Conservation (phyloP, 1,284 basidiomycete species). For the Fomitiporia mediterranea region DNA sequence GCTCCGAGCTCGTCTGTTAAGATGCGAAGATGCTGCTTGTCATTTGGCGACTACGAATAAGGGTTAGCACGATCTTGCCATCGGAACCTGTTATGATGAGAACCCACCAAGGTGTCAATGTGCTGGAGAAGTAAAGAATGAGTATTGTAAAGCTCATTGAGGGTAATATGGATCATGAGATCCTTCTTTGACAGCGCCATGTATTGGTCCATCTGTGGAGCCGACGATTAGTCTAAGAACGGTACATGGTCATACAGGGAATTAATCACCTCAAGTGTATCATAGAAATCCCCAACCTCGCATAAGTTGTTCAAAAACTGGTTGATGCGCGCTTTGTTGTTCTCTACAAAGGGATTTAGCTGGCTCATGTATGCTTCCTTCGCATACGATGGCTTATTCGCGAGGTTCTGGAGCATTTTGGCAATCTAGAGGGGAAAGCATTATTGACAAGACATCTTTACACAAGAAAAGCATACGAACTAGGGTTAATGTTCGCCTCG, state of each 20-base stretch:
- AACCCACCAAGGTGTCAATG: slow-evolving; percentile 84
- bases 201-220: slow-evolving; percentile 92
- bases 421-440: slow-evolving; percentile 64
- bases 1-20: slow-evolving; percentile 93
- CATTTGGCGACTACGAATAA: slow-evolving; percentile 79
- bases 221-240: slow-evolving; percentile 14
- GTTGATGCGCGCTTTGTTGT: slow-evolving; percentile 96
- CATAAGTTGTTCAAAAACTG: slow-evolving; percentile 95
- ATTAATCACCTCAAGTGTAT: slow-evolving; percentile 83
- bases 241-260: background rate
- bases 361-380: slow-evolving; percentile 99
- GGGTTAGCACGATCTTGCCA: background rate
- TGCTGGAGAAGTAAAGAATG: slow-evolving; percentile 94
- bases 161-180: slow-evolving; percentile 95
- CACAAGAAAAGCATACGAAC: slow-evolving; percentile 38
- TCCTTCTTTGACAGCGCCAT: slow-evolving; percentile 99
- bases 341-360: slow-evolving; percentile 97
- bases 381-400: slow-evolving; percentile 97
- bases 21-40: slow-evolving; percentile 95
- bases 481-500: slow-evolving; percentile 90
- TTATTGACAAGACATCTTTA: slow-evolving; percentile 7
- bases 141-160: slow-evolving; percentile 98
- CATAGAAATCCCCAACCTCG: slow-evolving; percentile 99
- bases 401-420: slow-evolving; percentile 99
- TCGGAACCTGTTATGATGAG: slow-evolving; percentile 9